A percentile compares a stretch with the other conserved stretches of the same genome.
These are phyloP conservation scores for Puya raimondii DNA, from an alignment of 176 grass and related monocot genomes.

Conservation along the genomic window DNA sequence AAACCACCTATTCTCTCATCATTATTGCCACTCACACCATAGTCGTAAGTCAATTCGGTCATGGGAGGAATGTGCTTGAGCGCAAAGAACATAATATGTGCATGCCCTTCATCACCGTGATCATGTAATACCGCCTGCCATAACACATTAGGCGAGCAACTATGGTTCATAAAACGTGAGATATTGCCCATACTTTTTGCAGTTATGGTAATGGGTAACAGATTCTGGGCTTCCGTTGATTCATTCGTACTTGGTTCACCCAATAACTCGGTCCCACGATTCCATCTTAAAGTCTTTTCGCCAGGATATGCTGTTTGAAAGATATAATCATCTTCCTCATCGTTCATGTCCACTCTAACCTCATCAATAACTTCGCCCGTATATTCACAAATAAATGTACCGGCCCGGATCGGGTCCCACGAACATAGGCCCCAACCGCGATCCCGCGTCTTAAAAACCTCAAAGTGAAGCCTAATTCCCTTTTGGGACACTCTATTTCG, in stretches of 20 bases:
- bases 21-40: conserved; percentile 26
- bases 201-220: conserved; percentile 72
- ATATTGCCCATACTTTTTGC: conserved; percentile 70
- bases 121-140: conserved; percentile 86
- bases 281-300: conserved; percentile 68
- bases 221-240: conserved; percentile 39
- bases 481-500: conserved; percentile 77
- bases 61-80: conserved; percentile 91
- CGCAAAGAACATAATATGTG: conserved; percentile 95
- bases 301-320: conserved; percentile 49
- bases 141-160: conserved; percentile 69
- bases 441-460: conserved; percentile 77
- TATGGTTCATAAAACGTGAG: conserved; percentile 90
- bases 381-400: conserved; percentile 87
- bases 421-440: conserved; percentile 84
- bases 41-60: conserved; percentile 92
- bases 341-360: conserved; percentile 34
- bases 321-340: conserved; percentile 58
- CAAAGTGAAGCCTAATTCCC: conserved; percentile 68
- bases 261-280: conserved; percentile 66
- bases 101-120: conserved; percentile 49
- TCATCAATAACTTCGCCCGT: conserved; percentile 62
- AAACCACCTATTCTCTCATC: neutral
- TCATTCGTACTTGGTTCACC: conserved; percentile 40
- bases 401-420: conserved; percentile 78